Evolutionary conservation across 306 rosid species (phyloP), one percentile per base, ranked within the genome.

Genomic region (Fragaria iinumae): DNA sequence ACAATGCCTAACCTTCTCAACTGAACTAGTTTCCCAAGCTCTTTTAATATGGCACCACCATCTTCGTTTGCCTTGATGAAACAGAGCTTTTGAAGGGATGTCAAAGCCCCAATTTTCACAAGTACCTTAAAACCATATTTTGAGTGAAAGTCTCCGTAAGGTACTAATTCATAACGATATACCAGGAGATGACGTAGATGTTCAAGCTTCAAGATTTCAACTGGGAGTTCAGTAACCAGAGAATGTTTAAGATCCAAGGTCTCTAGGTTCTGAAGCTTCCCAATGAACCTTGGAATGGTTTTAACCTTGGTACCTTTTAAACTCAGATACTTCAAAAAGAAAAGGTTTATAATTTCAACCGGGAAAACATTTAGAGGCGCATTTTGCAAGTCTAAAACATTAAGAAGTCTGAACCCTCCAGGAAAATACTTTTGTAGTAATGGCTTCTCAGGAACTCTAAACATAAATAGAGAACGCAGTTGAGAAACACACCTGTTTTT

Each of bases 401-500:
- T 81, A 4, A 84, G 76, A 4, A 84, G 71, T 73, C 11, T 80
- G 34, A 80, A 57, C 0, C 74, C 56, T 25, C 18, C 32, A 16
- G 45, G 71, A 29, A 75, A 75, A 41, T 62, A 63, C 13, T 34
- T 60, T 10, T 44, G 43, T 5, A 75, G 36, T 27, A 23, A 65
- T 11, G 82, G 23, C 62, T 48, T 67, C 60, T 84, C 85, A 36
- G 12, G 73, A 39, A 84, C 81, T 14, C 85, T 69, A 59, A 89
- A 89, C 83, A 77, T 74, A 12, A 89, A 81, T 64, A 89, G 79
- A 53, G 93, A 87, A 70, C 90, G 90, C 29, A 89, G 87, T 81
- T 85, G 88, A 67, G 87, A 80, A 71, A 69, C 85, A 59, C 81
- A 77, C 84, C 84, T 85, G 27, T 77, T 80, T 55, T 79, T 76